phyloP scores from a whole-genome alignment of 1,284 basidiomycete genomes.

The Exobasidium cylindrosporum region DNA sequence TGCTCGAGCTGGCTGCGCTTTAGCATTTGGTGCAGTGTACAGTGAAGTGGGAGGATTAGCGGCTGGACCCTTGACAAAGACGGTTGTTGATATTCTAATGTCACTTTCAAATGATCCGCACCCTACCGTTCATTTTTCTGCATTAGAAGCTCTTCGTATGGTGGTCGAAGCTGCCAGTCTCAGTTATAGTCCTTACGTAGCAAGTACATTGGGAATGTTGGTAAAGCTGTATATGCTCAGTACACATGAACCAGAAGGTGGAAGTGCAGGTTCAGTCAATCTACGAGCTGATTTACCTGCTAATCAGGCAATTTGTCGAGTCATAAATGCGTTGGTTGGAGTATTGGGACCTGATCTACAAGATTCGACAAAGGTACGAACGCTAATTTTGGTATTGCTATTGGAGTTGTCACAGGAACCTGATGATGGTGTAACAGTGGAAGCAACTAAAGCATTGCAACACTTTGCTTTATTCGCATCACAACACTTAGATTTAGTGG shows the following conservation, averaged over 20 bases:
- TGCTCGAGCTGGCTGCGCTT: slow-evolving; percentile 85
- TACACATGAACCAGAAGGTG: slow-evolving; percentile 90
- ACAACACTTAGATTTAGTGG: slow-evolving; percentile 60
- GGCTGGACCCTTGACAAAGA: slow-evolving; percentile 90
- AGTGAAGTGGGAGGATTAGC: slow-evolving; percentile 86
- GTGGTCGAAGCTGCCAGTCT: slow-evolving; percentile 91
- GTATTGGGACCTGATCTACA: slow-evolving; percentile 94
- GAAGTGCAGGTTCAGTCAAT: slow-evolving; percentile 73
- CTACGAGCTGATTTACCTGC: slow-evolving; percentile 84
- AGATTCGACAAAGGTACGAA: slow-evolving; percentile 76
- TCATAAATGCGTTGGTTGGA: slow-evolving; percentile 87
- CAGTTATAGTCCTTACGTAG: slow-evolving; percentile 83
- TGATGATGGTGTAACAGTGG: slow-evolving; percentile 83
- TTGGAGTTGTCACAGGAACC: slow-evolving; percentile 75
- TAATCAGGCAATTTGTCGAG: slow-evolving; percentile 84
- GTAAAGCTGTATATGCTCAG: slow-evolving; percentile 86
- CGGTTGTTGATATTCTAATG: slow-evolving; percentile 91
- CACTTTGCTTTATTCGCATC: slow-evolving; percentile 95
- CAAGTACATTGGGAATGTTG: slow-evolving; percentile 83
- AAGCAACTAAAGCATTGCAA: slow-evolving; percentile 92
- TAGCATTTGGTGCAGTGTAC: slow-evolving; percentile 92
- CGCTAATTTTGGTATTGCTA: slow-evolving; percentile 78
- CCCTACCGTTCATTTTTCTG: slow-evolving; percentile 91
- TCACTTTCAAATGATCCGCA: slow-evolving; percentile 94
- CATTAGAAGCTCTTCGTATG: slow-evolving; percentile 76